A percentile compares a stretch with the other conserved stretches of the same genome.
phyloP scores from a whole-genome alignment of 352 stramenopile species.

The Phytophthora pisi region DNA sequence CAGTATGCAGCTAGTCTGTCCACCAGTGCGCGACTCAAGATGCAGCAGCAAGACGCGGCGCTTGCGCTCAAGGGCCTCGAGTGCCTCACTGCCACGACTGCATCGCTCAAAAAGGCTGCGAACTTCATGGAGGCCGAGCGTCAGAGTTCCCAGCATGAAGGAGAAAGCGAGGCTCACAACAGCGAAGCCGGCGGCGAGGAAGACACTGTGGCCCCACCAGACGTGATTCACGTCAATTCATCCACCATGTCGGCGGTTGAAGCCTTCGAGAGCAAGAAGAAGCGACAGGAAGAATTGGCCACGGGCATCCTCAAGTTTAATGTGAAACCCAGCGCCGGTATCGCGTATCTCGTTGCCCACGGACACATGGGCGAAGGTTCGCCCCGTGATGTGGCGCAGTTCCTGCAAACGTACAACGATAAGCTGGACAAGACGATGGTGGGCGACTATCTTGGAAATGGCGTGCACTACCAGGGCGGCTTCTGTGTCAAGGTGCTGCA shows the following conservation, averaged over 20 bases:
- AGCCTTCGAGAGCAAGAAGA: constrained; percentile 97
- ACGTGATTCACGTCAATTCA: constrained; percentile 34
- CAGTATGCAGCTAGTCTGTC: constrained; percentile 65
- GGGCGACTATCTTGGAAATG: constrained; percentile 97
- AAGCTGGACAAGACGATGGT: constrained; percentile 97
- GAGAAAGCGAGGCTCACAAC: constrained; percentile 34
- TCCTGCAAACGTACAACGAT: constrained; percentile 92
- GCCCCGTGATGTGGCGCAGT: constrained; percentile 93
- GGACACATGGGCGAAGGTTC: constrained; percentile 93
- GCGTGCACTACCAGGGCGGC: constrained; percentile 94
- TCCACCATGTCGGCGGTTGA: constrained; percentile 89
- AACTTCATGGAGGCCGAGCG: constrained; percentile 76
- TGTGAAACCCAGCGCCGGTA: constrained; percentile 92
- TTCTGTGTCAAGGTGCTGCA: constrained; percentile 95
- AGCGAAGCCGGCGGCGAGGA: constrained; percentile 55
- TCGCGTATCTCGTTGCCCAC: constrained; percentile 92
- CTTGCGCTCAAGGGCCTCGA: constrained; percentile 90
- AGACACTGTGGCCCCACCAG: constrained; percentile 36
- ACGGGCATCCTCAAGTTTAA: constrained; percentile 98
- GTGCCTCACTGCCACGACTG: constrained; percentile 93
- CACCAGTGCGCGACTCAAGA: constrained; percentile 62
- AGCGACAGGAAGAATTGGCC: constrained; percentile 96
- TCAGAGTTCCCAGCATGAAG: constrained; percentile 41
- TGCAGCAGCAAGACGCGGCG: constrained; percentile 74
- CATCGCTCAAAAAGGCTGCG: constrained; percentile 91